Percentiles rank a stretch among this genome's conserved stretches.
Conservation (phyloP, 169 alveolate species). For the Babesia sp. region DNA sequence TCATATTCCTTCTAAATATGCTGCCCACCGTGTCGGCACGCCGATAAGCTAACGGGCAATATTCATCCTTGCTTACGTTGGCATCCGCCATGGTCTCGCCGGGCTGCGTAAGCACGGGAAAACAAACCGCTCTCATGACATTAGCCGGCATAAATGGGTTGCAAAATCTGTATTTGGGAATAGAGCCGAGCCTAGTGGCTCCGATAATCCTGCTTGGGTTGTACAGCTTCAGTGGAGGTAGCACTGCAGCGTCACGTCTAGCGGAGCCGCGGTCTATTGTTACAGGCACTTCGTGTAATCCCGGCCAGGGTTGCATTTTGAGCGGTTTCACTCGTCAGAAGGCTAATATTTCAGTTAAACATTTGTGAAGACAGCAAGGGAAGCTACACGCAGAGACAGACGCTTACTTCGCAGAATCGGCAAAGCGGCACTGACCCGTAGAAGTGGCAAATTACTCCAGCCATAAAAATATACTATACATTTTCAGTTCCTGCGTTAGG, state of each 20-base stretch:
- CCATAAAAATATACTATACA: too few species aligned
- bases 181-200: background rate
- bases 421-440: background rate
- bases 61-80: background rate
- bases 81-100: background rate
- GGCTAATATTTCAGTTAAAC: background rate
- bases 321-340: background rate
- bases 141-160: slow-evolving; percentile 19
- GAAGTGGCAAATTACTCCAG: background rate
- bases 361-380: background rate
- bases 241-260: background rate
- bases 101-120: background rate
- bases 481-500: too few species aligned
- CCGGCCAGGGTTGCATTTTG: slow-evolving; percentile 3
- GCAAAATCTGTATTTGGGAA: slow-evolving; percentile 9
- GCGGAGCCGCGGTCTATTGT: slow-evolving; percentile 6
- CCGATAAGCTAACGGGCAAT: background rate
- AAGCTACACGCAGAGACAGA: background rate
- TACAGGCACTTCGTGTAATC: background rate
- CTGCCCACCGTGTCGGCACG: background rate
- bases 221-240: slow-evolving; percentile 27
- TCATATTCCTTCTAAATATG: background rate
- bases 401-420: background rate
- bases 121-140: slow-evolving; percentile 16
- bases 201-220: slow-evolving; percentile 29